phyloP scores from a whole-genome alignment of 2,329 filamentous ascomycete species.

The Stachybotrys echinatus region DNA sequence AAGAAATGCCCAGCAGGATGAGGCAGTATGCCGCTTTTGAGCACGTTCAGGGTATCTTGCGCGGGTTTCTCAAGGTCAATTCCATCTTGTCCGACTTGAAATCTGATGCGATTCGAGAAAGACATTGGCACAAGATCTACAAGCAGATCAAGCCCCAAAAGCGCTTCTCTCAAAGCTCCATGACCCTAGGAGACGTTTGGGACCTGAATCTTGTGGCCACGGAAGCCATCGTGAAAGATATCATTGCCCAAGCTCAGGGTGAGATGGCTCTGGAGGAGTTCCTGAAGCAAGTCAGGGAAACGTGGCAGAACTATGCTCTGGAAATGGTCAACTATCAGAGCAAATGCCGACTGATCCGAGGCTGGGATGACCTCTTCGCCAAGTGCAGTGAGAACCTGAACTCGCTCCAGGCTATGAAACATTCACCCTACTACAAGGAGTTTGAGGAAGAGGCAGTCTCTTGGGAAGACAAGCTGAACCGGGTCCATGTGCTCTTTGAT shows the following conservation, averaged over 20 bases:
- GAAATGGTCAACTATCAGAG: conserved; percentile 97
- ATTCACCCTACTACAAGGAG: conserved; percentile 98
- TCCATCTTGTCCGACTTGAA: conserved; percentile 83
- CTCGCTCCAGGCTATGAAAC: conserved; percentile 96
- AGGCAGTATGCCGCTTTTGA: conserved; percentile 99
- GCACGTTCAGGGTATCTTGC: conserved; percentile 88
- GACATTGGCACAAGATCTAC: conserved; percentile 98
- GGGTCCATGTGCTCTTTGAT: conserved; percentile 95
- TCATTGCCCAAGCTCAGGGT: conserved; percentile 92
- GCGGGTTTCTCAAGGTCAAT: conserved; percentile 87
- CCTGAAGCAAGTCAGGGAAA: conserved; percentile 90
- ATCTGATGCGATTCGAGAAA: conserved; percentile 91
- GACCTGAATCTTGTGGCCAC: conserved; percentile 86
- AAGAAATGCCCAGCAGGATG: conserved; percentile 99
- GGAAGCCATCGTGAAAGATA: conserved; percentile 83
- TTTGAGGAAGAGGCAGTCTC: conserved; percentile 95
- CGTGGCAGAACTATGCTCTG: conserved; percentile 90
- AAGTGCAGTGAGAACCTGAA: conserved; percentile 98
- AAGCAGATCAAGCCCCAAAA: conserved; percentile 90
- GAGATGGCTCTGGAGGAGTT: conserved; percentile 99
- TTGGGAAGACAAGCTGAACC: conserved; percentile 98
- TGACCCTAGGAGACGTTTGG: conserved; percentile 98
- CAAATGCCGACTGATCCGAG: conserved; percentile 93
- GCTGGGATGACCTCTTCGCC: conserved; percentile 96
- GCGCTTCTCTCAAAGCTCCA: conserved; percentile 86